Percentiles rank a stretch among this genome's conserved stretches.
Conservation (phyloP, 73 alveolate genomes). For the Paramecium caudatum region DNA sequence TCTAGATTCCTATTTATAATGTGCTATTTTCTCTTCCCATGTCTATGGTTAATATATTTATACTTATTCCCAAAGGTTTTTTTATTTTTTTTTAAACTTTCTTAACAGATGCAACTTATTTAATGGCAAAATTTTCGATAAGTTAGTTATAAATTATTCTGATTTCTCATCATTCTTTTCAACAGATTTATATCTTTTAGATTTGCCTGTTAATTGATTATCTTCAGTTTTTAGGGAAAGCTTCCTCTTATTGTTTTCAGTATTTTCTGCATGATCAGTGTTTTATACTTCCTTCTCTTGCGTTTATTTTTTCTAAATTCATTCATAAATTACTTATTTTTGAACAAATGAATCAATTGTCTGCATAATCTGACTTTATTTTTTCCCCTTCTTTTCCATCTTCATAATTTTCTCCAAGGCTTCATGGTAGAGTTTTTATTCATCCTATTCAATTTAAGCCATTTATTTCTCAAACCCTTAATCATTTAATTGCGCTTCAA, state of each 20-base stretch:
- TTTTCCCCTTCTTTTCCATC: conserved; percentile 54
- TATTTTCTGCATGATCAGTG: not conserved
- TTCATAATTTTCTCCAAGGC: conserved; percentile 55
- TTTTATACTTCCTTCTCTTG: not conserved
- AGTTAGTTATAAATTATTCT: not conserved
- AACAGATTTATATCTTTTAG: not conserved
- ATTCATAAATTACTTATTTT: conserved; percentile 4
- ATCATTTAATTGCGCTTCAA: conserved; percentile 2
- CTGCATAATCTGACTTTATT: conserved; percentile 34
- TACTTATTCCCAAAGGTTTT: conserved; percentile 71
- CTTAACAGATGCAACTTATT: not conserved
- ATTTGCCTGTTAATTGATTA: not conserved
- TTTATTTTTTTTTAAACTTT: conserved; percentile 9
- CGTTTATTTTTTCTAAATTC: not conserved
- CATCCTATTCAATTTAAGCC: conserved; percentile 44
- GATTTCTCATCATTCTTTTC: conserved; percentile 23
- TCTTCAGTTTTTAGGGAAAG: no score
- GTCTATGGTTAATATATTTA: conserved; percentile 1
- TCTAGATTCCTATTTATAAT: conserved; percentile 75
- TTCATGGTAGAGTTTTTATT: conserved; percentile 42
- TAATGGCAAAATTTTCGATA: conserved; percentile 1
- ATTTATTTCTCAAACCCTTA: conserved; percentile 47
- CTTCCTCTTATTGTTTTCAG: not conserved
- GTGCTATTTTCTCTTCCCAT: conserved; percentile 76
- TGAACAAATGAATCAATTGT: conserved; percentile 21